Percentiles rank a stretch among this genome's conserved stretches.
Conservation (phyloP, 208 protist genomes). For the Trypanosoma conorhini region DNA sequence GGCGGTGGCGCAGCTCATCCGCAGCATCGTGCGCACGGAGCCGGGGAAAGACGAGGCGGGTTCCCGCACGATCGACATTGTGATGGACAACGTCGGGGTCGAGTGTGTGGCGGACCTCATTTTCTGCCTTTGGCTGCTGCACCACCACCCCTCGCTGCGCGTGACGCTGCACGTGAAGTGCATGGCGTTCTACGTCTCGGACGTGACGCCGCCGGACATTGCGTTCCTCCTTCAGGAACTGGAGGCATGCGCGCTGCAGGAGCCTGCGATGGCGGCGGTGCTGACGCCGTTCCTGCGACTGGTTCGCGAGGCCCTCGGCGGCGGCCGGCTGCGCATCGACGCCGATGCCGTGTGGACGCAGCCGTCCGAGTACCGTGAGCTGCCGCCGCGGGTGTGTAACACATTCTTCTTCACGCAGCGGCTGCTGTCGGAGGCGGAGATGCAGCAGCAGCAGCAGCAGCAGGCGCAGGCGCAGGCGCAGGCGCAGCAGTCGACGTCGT, state of each 20-base stretch:
- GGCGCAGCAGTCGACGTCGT: neutral
- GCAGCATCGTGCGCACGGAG: conserved; percentile 31
- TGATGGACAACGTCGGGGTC: conserved; percentile 90
- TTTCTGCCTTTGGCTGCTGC: conserved; percentile 75
- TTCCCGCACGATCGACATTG: conserved; percentile 61
- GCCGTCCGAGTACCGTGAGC: conserved; percentile 86
- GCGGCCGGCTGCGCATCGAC: conserved; percentile 51
- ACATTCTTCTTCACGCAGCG: conserved; percentile 80
- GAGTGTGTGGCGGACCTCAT: conserved; percentile 79
- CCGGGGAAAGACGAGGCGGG: conserved; percentile 1
- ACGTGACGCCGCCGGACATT: conserved; percentile 84
- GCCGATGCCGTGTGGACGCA: conserved; percentile 82
- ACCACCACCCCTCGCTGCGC: conserved; percentile 35
- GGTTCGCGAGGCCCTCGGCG: conserved; percentile 43
- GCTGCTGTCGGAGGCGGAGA: conserved; percentile 24
- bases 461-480: conserved; percentile 8
- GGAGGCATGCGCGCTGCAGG: conserved; percentile 27
- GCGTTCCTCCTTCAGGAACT: conserved; percentile 45
- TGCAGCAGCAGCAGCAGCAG: conserved; percentile 11
- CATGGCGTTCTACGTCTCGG: conserved; percentile 91
- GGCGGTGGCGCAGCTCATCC: conserved; percentile 40
- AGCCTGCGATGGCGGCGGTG: conserved; percentile 22
- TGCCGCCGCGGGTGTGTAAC: conserved; percentile 81
- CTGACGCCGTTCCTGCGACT: conserved; percentile 53
- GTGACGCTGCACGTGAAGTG: conserved; percentile 83